Evolutionary conservation across 139 green algal genomes (phyloP), one percentile per base, ranked within the genome.

Genomic region (Yamagishiella unicocca): DNA sequence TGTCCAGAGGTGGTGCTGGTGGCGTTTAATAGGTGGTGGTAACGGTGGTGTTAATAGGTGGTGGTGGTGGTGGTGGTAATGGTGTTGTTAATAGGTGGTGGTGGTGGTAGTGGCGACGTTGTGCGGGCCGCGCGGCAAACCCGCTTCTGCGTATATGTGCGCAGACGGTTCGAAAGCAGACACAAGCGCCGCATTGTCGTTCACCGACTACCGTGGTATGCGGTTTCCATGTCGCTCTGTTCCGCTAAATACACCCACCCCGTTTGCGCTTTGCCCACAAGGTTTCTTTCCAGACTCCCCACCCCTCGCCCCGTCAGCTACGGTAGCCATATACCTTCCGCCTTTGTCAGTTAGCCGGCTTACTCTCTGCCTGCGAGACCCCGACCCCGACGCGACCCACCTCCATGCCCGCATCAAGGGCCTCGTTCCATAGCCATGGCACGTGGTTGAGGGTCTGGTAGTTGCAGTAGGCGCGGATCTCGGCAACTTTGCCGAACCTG

Each of bases 391-490:
- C 12, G n/a, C 64, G 7, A 75, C 43, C 6, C 72, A 80, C 72
- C 72, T 42, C 9, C 42, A 80, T 62, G 43, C 43, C 72, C 9
- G 17, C 9, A 29, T 80, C 72, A 42, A n/a, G 27, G 31, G 72
- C 72, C 72, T 27, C 72, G 42, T 62, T 29, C 72, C 72, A 80
- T 43, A 80, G 72, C 72, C 40, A 2, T 2, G 72, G 72, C 72
- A 80, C 72, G 27, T 62, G 29, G 43, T 80, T 61, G 42, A 80
- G 43, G 5, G 72, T 62, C 31, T 80, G 40, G 72, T 62, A 42
- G 72, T 80, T 80, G 72, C 72, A 61, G 43, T 29, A 80, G 8
- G 72, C 72, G 5, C 10, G 27, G 72, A 80, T 80, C 37, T 40
- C 42, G 3, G 24, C 72, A 14, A 80, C 72, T 29, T 12, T 7